A percentile compares a stretch with the other conserved stretches of the same genome.
These are phyloP conservation scores for Talaromyces sp. DNA, from an alignment of 2,329 filamentous ascomycete species.

Conservation along the genomic window DNA sequence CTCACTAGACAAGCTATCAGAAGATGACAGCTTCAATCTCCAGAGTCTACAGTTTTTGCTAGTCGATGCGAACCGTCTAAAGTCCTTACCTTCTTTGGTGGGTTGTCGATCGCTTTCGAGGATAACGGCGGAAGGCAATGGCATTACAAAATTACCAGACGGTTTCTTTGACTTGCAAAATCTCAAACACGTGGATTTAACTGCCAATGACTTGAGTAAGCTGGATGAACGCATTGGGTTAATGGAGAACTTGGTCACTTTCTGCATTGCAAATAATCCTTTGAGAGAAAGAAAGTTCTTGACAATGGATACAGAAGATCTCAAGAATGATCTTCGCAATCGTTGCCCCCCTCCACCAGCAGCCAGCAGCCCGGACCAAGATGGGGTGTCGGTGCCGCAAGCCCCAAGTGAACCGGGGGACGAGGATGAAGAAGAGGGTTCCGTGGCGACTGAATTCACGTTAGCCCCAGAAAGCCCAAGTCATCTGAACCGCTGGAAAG, in stretches of 20 bases:
- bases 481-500: constrained; percentile 30
- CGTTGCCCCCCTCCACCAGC: constrained; percentile 51
- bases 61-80: constrained; percentile 75
- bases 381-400: background rate
- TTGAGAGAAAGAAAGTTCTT: constrained; percentile 82
- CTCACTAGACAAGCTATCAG: constrained; percentile 54
- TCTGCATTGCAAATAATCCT: constrained; percentile 83
- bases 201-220: constrained; percentile 72
- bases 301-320: constrained; percentile 70
- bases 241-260: constrained; percentile 71
- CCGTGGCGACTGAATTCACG: constrained; percentile 38
- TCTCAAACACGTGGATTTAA: constrained; percentile 74
- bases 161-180: constrained; percentile 65
- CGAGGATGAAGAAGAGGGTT: constrained; percentile 35
- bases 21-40: constrained; percentile 52
- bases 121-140: constrained; percentile 76
- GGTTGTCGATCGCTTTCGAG: constrained; percentile 68
- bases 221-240: constrained; percentile 70
- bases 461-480: constrained; percentile 42
- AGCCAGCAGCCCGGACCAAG: background rate
- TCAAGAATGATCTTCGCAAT: constrained; percentile 67
- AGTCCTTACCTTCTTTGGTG: constrained; percentile 65
- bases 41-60: constrained; percentile 69
- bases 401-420: constrained; percentile 5
- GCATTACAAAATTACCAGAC: constrained; percentile 66